A percentile compares a stretch with the other conserved stretches of the same genome.
phyloP scores from a whole-genome alignment of 371 early-diverging fungal species.

The Blakeslea trispora region DNA sequence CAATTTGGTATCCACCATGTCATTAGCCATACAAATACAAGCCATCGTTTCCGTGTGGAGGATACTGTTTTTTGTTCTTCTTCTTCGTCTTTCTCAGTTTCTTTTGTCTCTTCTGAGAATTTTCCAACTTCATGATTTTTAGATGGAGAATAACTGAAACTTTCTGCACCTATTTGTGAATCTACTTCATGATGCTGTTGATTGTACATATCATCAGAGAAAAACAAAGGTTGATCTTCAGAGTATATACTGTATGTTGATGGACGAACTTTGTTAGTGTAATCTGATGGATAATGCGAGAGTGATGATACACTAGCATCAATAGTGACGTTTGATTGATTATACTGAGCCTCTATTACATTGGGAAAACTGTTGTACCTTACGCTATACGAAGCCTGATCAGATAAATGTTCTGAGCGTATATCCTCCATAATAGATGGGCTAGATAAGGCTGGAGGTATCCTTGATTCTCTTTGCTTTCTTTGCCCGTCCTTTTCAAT shows the following conservation, averaged over 20 bases:
- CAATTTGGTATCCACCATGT: constrained; percentile 87
- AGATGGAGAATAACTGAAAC: neutral
- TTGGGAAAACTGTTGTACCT: neutral
- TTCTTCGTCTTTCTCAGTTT: neutral
- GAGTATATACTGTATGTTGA: constrained; percentile 30
- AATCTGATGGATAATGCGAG: neutral
- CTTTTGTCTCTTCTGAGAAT: neutral
- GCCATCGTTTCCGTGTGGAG: constrained; percentile 68
- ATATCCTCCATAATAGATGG: too few species aligned
- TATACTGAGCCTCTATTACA: neutral
- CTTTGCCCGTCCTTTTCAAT: constrained; percentile 27
- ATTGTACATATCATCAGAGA: constrained; percentile 49
- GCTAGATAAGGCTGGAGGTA: too few species aligned
- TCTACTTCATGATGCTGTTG: neutral
- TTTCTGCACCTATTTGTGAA: neutral
- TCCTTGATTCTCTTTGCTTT: constrained; percentile 9
- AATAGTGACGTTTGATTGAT: too few species aligned
- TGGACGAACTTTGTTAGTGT: neutral
- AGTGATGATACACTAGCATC: too few species aligned
- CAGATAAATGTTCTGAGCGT: too few species aligned
- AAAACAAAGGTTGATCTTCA: constrained; percentile 62
- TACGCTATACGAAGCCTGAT: neutral
- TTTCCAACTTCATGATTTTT: too few species aligned
- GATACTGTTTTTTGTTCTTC: constrained; percentile 18
- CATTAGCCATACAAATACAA: constrained; percentile 75